Conservation (phyloP, 2,329 filamentous ascomycete genomes). For the Thyridium curvatum region DNA sequence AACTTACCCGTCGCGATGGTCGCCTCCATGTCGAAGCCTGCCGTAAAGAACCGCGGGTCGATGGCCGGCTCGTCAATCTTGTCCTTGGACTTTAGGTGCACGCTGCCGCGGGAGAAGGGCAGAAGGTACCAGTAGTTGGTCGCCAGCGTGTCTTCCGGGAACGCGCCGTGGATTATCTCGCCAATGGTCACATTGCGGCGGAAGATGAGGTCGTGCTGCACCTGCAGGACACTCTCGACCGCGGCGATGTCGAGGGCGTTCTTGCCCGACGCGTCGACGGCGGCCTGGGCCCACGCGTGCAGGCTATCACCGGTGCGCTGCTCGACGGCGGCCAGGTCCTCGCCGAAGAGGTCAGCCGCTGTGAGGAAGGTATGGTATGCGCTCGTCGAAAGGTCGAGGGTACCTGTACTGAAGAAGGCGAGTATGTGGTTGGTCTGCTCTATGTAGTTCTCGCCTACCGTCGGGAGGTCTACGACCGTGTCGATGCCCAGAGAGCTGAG, state of each 20-base stretch:
- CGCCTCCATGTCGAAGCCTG: conserved; percentile 26
- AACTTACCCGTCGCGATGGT: conserved; percentile 20
- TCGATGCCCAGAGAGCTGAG: conserved; percentile 34
- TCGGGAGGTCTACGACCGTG: conserved; percentile 35
- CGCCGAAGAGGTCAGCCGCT: conserved; percentile 25
- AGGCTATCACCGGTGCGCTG: conserved; percentile 16
- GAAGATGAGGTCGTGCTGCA: conserved; percentile 44
- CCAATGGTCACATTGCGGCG: conserved; percentile 33
- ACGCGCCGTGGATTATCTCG: conserved; percentile 35
- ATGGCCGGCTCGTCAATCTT: conserved; percentile 26
- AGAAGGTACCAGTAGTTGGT: conserved; percentile 30
- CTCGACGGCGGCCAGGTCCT: conserved; percentile 13
- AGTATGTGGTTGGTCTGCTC: conserved; percentile 36
- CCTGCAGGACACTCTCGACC: conserved; percentile 30
- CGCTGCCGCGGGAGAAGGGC: conserved; percentile 31
- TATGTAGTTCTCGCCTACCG: conserved; percentile 46
- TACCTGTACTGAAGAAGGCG: conserved; percentile 12
- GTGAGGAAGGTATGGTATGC: conserved; percentile 25
- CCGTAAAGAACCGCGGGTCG: conserved; percentile 25
- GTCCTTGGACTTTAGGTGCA: conserved; percentile 30
- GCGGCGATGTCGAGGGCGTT: conserved; percentile 19
- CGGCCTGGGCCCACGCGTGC: conserved; percentile 20
- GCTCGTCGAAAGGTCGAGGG: too few relatives aligned
- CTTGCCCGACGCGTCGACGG: conserved; percentile 16
- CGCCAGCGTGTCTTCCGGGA: conserved; percentile 19